A percentile compares a stretch with the other conserved stretches of the same genome.
phyloP scores from a whole-genome alignment of 1,284 basidiomycete species.

The Leccinum colubrinum region DNA sequence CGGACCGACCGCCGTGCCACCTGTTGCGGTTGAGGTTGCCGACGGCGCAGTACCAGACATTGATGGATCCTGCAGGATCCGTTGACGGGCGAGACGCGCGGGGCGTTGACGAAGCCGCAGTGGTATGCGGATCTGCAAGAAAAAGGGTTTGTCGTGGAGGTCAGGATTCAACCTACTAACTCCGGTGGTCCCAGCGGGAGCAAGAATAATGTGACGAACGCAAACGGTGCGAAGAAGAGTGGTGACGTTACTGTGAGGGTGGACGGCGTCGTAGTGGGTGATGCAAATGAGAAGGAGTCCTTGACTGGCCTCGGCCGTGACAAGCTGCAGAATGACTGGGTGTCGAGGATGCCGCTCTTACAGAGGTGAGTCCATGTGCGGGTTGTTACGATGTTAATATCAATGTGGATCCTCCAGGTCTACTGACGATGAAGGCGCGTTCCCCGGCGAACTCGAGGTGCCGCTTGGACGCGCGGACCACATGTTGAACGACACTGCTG shows the following conservation, averaged over 20 bases:
- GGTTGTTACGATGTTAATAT: slow-evolving; percentile 15
- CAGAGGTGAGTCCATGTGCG: slow-evolving; percentile 45
- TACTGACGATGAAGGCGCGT: slow-evolving; percentile 38
- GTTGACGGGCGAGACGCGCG: slow-evolving; percentile 67
- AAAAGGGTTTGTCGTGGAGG: slow-evolving; percentile 61
- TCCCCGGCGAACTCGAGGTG: slow-evolving; percentile 60
- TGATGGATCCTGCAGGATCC: slow-evolving; percentile 70
- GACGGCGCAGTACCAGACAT: slow-evolving; percentile 75
- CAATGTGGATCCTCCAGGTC: slow-evolving; percentile 21
- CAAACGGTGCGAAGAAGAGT: slow-evolving; percentile 25
- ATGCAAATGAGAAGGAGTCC: slow-evolving; percentile 75
- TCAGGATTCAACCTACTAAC: slow-evolving; percentile 49
- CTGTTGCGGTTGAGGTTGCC: slow-evolving; percentile 77
- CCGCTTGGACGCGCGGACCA: slow-evolving; percentile 64
- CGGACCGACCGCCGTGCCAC: slow-evolving; percentile 64
- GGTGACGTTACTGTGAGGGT: slow-evolving; percentile 43
- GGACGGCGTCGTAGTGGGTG: slow-evolving; percentile 51
- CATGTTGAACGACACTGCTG: slow-evolving; percentile 44
- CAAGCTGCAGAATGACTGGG: slow-evolving; percentile 67
- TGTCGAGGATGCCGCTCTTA: slow-evolving; percentile 59
- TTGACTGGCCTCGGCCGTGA: slow-evolving; percentile 67
- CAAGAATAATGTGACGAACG: slow-evolving; percentile 20
- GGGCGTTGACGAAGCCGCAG: slow-evolving; percentile 63
- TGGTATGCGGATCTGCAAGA: slow-evolving; percentile 76
- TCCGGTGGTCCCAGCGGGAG: slow-evolving; percentile 11